Evolutionary conservation across 2,329 filamentous ascomycete species (phyloP), one percentile per base, ranked within the genome.

Genomic region (Samsoniella hepiali): DNA sequence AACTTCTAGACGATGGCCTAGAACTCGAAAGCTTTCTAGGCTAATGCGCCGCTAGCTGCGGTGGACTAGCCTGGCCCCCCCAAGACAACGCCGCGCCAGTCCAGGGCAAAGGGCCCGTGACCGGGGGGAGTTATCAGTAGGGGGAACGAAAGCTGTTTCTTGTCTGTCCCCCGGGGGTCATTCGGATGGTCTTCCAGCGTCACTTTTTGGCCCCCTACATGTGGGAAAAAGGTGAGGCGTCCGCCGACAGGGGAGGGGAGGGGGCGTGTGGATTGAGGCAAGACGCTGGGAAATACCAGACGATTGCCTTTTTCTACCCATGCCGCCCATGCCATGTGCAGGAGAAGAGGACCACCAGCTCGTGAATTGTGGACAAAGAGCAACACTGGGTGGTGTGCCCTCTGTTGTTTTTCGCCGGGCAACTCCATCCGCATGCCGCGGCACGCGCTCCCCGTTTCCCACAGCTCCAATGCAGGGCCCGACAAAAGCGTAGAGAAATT

Each of bases 1-100:
- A 22, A 60, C 50, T 61, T 61, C 50, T 61, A 62, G 59, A 61
- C 32, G 59, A 47, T 31, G 58, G 58, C 50, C 58, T 61, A 54
- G 58, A 55, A 61, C 40, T 13, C 50, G 4, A 36, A 11, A 38
- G 11, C 9, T 51, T 38, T 42, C 36, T 27, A 32, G 22, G 42
- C 58, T 60, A 60, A 31, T 58, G 55, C 55, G 36, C 17, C 32
- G 44, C 57, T 49, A 59, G 44, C 57, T 36, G 42, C 45, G 17
- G 42, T 45, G 55, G 42, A 36, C 47, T 50, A 50, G 27, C 10
- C 29, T 50, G 9, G 34, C 5, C 34, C 5, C 10, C 45, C 6
- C 47, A 5, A 50, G 27, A 15, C 22, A 50, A 50, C 47, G 47
- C 47, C 22, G 22, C 22, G 22, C 22, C 22, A 22, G 22, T 22